phyloP scores from a whole-genome alignment of 257 asterid genomes.

The Apocynum venetum region DNA sequence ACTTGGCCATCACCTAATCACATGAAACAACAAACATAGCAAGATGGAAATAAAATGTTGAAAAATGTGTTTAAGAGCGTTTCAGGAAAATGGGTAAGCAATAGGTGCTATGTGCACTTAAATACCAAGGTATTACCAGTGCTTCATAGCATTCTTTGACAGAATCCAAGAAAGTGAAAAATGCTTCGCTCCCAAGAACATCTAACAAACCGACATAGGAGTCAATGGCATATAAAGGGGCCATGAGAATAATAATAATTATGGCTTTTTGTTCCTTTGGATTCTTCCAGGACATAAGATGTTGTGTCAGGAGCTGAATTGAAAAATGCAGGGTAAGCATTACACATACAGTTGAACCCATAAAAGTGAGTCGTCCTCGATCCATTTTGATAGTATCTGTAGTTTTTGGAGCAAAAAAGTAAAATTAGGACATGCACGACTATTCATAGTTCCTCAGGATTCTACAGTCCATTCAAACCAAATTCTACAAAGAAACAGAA shows the following conservation, averaged over 20 bases:
- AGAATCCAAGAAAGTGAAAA: conserved; percentile 91
- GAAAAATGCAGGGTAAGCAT: conserved; percentile 78
- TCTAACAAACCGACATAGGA: conserved; percentile 82
- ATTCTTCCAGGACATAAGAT: conserved; percentile 77
- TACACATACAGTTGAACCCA: conserved; percentile 67
- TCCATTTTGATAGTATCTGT: conserved; percentile 43
- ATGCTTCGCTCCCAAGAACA: conserved; percentile 76
- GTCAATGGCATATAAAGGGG: conserved; percentile 80
- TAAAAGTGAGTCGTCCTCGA: conserved; percentile 60
- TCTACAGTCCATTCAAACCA: not conserved
- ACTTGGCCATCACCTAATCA: conserved; percentile 90
- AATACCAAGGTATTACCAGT: conserved; percentile 45
- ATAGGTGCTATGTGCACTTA: not conserved
- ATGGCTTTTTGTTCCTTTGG: conserved; percentile 98
- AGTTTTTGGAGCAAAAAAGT: conserved; percentile 8
- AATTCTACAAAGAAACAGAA: not conserved
- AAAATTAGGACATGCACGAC: conserved; percentile 19
- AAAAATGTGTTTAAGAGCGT: not conserved
- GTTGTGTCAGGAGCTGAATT: conserved; percentile 70
- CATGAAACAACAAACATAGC: conserved; percentile 5
- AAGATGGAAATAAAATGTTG: not conserved
- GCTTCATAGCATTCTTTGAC: conserved; percentile 96
- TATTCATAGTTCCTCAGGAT: not conserved
- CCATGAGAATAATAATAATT: conserved; percentile 78
- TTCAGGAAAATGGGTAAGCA: not conserved